phyloP scores from a whole-genome alignment of 2,329 filamentous ascomycete species.

The Paracorniculantispora psalliotae region DNA sequence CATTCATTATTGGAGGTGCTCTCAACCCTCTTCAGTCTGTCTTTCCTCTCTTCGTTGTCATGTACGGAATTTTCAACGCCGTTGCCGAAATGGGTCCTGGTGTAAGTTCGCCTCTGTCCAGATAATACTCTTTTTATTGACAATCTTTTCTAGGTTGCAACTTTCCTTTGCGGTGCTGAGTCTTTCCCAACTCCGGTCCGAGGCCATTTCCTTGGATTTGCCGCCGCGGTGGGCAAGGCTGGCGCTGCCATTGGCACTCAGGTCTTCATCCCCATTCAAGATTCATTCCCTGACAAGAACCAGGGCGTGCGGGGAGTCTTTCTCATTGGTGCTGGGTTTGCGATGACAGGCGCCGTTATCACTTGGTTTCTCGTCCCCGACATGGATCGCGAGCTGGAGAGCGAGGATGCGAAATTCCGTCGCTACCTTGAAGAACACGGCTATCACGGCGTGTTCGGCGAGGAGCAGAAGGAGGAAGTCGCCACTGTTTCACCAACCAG shows the following conservation, averaged over 20 bases:
- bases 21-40: slow-evolving; percentile 41
- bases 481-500: not conserved
- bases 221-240: slow-evolving; percentile 46
- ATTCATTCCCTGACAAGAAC: slow-evolving; percentile 18
- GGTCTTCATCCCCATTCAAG: slow-evolving; percentile 19
- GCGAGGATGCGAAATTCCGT: slow-evolving; percentile 18
- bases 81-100: slow-evolving; percentile 28
- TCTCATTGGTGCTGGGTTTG: slow-evolving; percentile 24
- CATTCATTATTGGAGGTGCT: slow-evolving; percentile 44
- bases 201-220: slow-evolving; percentile 45
- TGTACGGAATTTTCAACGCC: slow-evolving; percentile 45
- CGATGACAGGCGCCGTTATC: slow-evolving; percentile 20
- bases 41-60: slow-evolving; percentile 45
- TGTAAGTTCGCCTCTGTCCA: slow-evolving; percentile 38
- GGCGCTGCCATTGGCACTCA: slow-evolving; percentile 46
- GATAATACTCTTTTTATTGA: not conserved
- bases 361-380: slow-evolving; percentile 25
- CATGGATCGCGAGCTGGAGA: slow-evolving; percentile 17
- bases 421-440: slow-evolving; percentile 19
- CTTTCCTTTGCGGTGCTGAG: slow-evolving; percentile 45
- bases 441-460: slow-evolving; percentile 16
- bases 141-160: slow-evolving; percentile 27
- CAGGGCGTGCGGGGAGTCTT: slow-evolving; percentile 24
- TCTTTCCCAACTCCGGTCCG: slow-evolving; percentile 45
- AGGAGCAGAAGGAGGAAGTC: not conserved